A percentile compares a stretch with the other conserved stretches of the same genome.
These are phyloP conservation scores for Cercospora berteroae DNA, from an alignment of 2,329 filamentous ascomycete species.

Conservation along the genomic window DNA sequence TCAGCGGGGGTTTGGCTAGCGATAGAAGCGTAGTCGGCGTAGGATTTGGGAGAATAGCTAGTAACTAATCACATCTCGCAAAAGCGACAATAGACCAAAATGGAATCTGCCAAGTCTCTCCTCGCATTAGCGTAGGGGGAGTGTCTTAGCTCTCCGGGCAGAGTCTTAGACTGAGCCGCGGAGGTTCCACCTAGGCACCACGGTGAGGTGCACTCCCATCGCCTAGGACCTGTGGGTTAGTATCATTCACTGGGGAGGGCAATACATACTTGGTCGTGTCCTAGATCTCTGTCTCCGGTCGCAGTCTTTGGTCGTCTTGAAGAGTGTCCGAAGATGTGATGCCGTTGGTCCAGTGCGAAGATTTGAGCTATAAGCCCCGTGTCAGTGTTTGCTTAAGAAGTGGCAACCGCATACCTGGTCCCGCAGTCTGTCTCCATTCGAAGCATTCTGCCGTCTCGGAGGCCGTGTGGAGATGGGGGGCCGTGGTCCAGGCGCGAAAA, in stretches of 20 bases:
- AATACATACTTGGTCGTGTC: not conserved
- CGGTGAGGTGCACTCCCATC: not conserved
- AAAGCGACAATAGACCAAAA: not conserved
- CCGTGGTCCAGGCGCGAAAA: not conserved
- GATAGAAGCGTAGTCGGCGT: not conserved
- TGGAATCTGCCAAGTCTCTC: no score
- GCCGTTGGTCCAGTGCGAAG: not conserved
- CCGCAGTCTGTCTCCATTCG: no score
- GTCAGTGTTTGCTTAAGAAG: no score
- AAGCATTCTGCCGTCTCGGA: no score
- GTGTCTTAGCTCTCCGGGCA: not conserved
- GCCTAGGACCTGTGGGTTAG: not conserved
- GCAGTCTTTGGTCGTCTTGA: not conserved
- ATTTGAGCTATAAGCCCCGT: constrained; percentile 29
- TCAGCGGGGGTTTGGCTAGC: no score
- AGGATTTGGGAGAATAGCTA: not conserved
- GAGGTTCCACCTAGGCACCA: not conserved
- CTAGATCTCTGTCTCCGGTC: not conserved
- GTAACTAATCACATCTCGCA: not conserved
- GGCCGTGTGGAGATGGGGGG: no score
- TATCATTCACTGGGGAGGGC: not conserved
- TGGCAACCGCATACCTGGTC: no score
- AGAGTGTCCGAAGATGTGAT: not conserved
- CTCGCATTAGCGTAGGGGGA: not conserved
- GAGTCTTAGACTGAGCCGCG: not conserved